Percentiles rank a stretch among this genome's conserved stretches.
These are phyloP conservation scores for Podaxis sp. DNA, from an alignment of 768 basidiomycete species.

Conservation along the genomic window DNA sequence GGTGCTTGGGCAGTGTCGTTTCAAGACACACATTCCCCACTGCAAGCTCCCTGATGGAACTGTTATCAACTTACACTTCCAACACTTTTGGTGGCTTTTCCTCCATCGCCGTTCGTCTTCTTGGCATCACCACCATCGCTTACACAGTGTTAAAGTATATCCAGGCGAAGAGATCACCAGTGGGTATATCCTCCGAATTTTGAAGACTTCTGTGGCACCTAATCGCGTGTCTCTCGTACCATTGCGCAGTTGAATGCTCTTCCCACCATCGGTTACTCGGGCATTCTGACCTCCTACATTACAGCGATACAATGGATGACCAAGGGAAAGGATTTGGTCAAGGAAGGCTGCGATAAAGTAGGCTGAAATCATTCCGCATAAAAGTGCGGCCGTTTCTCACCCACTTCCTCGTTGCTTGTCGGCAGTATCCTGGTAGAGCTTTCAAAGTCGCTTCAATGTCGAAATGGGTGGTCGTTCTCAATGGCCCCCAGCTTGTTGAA, in stretches of 20 bases:
- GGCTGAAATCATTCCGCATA: background rate
- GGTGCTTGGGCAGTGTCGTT: background rate
- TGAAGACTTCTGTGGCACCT: background rate
- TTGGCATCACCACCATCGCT: background rate
- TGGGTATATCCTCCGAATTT: background rate
- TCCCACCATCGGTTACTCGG: constrained; percentile 10
- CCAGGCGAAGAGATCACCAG: background rate
- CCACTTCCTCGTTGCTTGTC: constrained; percentile 8
- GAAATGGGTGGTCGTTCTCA: constrained; percentile 37
- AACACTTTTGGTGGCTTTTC: background rate
- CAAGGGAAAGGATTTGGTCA: background rate
- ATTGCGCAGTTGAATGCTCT: constrained; percentile 1
- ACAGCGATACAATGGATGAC: constrained; percentile 5
- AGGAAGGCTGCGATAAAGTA: background rate
- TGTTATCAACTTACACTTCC: background rate
- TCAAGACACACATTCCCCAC: background rate
- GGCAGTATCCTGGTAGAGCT: constrained; percentile 19
- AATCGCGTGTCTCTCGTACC: background rate
- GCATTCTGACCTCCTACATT: constrained; percentile 5
- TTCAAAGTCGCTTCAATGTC: constrained; percentile 23
- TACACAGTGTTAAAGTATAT: background rate
- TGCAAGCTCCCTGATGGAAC: background rate
- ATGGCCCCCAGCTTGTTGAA: constrained; percentile 25
- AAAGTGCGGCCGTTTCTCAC: background rate
- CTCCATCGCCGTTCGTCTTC: background rate